Base-by-base conservation (phyloP, 192 early-diverging fungal species). In the Allomyces macrogynus region DNA sequence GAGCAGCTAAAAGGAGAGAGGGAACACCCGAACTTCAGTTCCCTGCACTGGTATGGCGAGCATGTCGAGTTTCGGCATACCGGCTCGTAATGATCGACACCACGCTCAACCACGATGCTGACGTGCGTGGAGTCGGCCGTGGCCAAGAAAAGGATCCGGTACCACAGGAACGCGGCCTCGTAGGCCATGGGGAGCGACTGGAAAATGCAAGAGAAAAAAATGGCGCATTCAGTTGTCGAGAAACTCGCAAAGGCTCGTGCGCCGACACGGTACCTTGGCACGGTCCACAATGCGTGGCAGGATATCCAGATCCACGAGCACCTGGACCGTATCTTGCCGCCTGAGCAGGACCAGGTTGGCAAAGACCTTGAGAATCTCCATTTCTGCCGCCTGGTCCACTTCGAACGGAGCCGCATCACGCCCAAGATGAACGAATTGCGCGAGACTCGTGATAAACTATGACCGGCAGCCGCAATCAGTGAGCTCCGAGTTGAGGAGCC, bases 91-190 rank as follows among this genome's bases (percentile, higher is more conserved):
- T 67, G 65, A 42, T 72, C 57, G 10, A 72, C 74, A 24, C 74
- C 74, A 67, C 68, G 62, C 25, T 70, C 65, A 44, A 79, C 68
- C 43, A 81, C 70, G 8, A 83, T 49, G 14, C 62, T 64, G 11
- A 75, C 61, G 25, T 70, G 66, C 20, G 62, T 27, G 9, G 75
- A 65, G n/a, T 72, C 65, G 23, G 81, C 78, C 5, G 84, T 88
- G 40, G 83, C 67, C 27, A 90, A 67, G 69, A 89, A 89, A 10
- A 89, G 70, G 62, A 90, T 78, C 57, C 87, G 76, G 54, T 76
- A 71, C 9, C 76, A 67, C 23, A 88, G 70, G 68, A 88, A 88
- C 64, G 78, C 77, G 20, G 77, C 71, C 43, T 84, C 80, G 9
- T 73, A 64, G 20, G 76, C 75, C 9, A 80, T 57, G 9, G 68